phyloP scores from a whole-genome alignment of 2,329 filamentous ascomycete genomes.

The Aspergillus clavatus region DNA sequence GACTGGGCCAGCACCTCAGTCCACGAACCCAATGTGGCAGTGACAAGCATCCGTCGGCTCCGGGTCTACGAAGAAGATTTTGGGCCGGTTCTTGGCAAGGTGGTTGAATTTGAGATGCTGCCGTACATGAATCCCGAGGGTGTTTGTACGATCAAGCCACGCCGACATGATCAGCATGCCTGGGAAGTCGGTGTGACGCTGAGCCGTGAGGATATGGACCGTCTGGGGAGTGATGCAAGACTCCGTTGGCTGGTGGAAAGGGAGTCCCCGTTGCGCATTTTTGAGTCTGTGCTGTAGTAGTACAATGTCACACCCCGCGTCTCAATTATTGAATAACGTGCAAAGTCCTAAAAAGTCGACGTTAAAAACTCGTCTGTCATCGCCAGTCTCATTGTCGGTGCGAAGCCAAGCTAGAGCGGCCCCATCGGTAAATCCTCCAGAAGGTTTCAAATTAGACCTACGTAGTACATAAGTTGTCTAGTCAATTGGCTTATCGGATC shows the following conservation, averaged over 20 bases:
- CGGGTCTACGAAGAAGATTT: not conserved
- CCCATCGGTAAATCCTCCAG: no score
- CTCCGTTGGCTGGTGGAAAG: slow-evolving; percentile 2
- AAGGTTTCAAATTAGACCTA: no score
- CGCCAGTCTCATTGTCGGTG: no score
- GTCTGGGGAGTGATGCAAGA: not conserved
- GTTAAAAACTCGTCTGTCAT: no score
- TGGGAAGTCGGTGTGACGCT: slow-evolving; percentile 4
- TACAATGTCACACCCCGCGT: no score
- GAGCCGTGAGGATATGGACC: not conserved
- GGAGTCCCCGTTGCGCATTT: not conserved
- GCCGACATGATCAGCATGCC: not conserved
- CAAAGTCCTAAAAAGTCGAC: no score
- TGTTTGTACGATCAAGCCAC: slow-evolving; percentile 4
- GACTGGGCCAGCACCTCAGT: slow-evolving; percentile 1
- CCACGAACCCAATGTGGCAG: not conserved
- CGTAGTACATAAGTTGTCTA: no score
- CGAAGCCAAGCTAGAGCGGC: no score
- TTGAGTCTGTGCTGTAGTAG: not conserved
- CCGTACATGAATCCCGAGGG: slow-evolving; percentile 4
- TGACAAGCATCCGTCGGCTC: slow-evolving; percentile 1
- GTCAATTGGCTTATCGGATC: no score
- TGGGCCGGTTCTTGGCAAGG: not conserved
- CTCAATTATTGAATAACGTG: no score
- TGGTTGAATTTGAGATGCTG: slow-evolving; percentile 5